Evolutionary conservation across 169 alveolate genomes (phyloP).

Genomic region (Theileria parva): DNA sequence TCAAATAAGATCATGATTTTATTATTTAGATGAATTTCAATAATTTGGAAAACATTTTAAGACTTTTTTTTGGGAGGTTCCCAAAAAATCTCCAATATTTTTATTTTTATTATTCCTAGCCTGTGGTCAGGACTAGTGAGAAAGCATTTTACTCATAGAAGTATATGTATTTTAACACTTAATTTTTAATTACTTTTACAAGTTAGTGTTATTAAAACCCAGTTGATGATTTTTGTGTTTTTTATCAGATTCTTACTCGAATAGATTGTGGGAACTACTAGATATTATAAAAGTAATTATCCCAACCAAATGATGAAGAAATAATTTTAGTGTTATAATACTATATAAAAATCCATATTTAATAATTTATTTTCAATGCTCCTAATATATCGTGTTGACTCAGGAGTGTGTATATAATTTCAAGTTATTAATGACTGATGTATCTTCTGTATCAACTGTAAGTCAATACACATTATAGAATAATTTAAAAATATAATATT

Average conservation of each 20-base stretch:
- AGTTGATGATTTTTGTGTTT: neutral
- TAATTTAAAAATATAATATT: neutral
- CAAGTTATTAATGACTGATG: neutral
- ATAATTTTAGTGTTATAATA: neutral
- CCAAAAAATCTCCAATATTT: neutral
- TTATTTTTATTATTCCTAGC: no score
- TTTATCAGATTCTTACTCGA: neutral
- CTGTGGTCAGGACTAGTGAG: neutral
- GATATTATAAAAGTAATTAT: neutral
- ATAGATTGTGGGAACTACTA: neutral
- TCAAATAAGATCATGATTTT: no score
- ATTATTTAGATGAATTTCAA: neutral
- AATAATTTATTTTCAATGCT: neutral
- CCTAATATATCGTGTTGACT: neutral
- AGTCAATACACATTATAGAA: neutral
- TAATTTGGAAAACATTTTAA: neutral
- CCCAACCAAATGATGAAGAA: neutral
- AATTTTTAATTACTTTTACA: neutral
- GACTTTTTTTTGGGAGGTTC: neutral
- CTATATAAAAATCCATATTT: no score
- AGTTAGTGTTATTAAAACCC: neutral
- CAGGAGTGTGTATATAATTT: neutral
- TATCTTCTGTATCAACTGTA: slow-evolving; percentile 6
- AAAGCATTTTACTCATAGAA: neutral
- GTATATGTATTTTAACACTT: no score